Evolutionary conservation across 176 grass and related monocot genomes (phyloP).

Genomic region (Cenchrus purpureus): DNA sequence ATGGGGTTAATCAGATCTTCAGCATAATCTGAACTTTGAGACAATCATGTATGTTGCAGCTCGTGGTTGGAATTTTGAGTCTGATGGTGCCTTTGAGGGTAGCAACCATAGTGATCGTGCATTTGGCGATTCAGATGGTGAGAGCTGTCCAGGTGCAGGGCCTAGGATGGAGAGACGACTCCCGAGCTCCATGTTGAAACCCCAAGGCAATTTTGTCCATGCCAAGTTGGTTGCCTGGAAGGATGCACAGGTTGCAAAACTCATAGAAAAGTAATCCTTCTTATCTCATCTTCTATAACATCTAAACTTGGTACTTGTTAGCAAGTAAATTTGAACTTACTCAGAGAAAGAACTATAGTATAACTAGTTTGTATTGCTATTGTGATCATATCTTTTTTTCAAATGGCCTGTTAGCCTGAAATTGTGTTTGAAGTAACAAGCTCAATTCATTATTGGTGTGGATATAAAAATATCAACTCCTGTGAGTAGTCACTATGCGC

Average conservation of each 20-base stretch:
- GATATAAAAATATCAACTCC: background rate
- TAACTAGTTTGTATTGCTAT: conserved; percentile 20
- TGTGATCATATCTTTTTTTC: conserved; percentile 2
- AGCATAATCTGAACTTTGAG: conserved; percentile 23
- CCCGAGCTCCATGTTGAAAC: conserved; percentile 29
- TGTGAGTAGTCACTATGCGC: conserved; percentile 1
- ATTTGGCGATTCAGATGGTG: conserved; percentile 40
- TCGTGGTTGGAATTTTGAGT: conserved; percentile 54
- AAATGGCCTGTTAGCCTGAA: conserved; percentile 19
- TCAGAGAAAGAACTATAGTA: conserved; percentile 35
- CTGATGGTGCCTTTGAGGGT: conserved; percentile 47
- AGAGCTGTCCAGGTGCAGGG: conserved; percentile 33
- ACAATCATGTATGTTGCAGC: conserved; percentile 35
- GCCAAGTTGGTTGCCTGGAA: conserved; percentile 74
- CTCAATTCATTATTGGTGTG: background rate
- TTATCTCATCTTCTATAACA: conserved; percentile 9
- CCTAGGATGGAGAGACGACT: conserved; percentile 40
- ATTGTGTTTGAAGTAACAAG: conserved; percentile 18
- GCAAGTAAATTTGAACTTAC: background rate
- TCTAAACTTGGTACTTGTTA: conserved; percentile 19
- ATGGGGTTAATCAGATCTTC: conserved; percentile 19
- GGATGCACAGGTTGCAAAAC: conserved; percentile 62
- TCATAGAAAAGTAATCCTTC: conserved; percentile 64
- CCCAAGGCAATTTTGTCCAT: conserved; percentile 40
- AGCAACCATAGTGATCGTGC: conserved; percentile 31